Percentiles rank a stretch among this genome's conserved stretches.
Evolutionary conservation across 2,329 filamentous ascomycete genomes (phyloP).

Genomic region (Cladosporium sp.): DNA sequence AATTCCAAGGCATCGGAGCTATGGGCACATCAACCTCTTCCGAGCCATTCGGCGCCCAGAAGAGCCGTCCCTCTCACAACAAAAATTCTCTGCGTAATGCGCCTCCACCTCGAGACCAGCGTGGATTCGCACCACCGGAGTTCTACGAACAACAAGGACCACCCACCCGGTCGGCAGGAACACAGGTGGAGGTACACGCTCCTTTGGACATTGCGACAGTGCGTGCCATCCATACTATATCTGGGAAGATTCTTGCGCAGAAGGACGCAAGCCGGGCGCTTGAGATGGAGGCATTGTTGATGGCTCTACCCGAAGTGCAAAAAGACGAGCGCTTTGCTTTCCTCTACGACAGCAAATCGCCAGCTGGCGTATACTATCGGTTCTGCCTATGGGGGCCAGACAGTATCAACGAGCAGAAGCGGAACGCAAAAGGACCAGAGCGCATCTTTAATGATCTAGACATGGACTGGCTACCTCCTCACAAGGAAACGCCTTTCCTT

Average conservation of each 20-base stretch:
- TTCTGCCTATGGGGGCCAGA: conserved; percentile 71
- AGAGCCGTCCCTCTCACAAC: conserved; percentile 17
- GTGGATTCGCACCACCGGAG: conserved; percentile 69
- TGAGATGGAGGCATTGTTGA: conserved; percentile 86
- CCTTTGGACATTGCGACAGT: conserved; percentile 75
- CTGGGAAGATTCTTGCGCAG: conserved; percentile 73
- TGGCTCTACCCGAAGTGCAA: conserved; percentile 80
- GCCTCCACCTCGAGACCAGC: conserved; percentile 48
- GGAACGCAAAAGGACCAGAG: conserved; percentile 33
- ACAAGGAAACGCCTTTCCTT: conserved; percentile 63
- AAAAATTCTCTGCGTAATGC: conserved; percentile 34
- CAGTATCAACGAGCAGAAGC: conserved; percentile 38
- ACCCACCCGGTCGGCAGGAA: conserved; percentile 34
- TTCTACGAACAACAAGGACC: conserved; percentile 65
- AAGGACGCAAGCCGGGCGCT: conserved; percentile 49
- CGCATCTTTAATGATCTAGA: conserved; percentile 65
- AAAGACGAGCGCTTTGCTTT: conserved; percentile 87
- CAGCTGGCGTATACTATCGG: conserved; percentile 82
- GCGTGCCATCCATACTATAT: conserved; percentile 78
- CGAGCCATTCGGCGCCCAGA: conserved; percentile 30
- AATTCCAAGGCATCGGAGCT: conserved; percentile 4
- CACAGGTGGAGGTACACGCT: conserved; percentile 50
- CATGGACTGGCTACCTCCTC: conserved; percentile 72
- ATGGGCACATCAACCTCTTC: conserved; percentile 11
- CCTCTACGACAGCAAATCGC: conserved; percentile 80